These are phyloP conservation scores for Arabis hirsuta DNA, from an alignment of 345 rosid species.

Conservation along the genomic window DNA sequence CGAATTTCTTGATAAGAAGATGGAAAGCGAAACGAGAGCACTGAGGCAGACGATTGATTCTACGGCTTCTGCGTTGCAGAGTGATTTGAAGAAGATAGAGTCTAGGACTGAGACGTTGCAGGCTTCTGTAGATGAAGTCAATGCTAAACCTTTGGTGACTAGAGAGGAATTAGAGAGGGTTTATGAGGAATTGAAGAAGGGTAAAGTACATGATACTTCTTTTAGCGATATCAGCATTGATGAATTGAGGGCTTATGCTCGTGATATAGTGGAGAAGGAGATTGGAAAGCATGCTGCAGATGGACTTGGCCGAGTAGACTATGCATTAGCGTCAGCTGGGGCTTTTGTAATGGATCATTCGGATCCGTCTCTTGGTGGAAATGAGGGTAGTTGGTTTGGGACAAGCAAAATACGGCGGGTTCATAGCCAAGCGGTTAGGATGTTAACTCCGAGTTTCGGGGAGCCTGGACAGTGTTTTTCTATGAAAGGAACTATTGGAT, in stretches of 20 bases:
- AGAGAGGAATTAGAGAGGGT: slow-evolving; percentile 72
- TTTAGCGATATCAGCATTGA: slow-evolving; percentile 54
- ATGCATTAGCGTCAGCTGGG: slow-evolving; percentile 76
- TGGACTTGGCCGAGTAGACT: slow-evolving; percentile 87
- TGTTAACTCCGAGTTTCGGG: slow-evolving; percentile 91
- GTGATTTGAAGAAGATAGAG: slow-evolving; percentile 58
- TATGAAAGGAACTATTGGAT: slow-evolving; percentile 75
- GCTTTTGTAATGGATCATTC: slow-evolving; percentile 73
- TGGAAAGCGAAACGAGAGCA: slow-evolving; percentile 59
- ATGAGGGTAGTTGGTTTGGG: slow-evolving; percentile 54
- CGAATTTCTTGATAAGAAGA: slow-evolving; percentile 76
- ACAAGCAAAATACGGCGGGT: slow-evolving; percentile 42
- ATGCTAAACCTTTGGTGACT: slow-evolving; percentile 57
- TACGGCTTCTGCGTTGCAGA: slow-evolving; percentile 44
- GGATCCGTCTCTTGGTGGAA: slow-evolving; percentile 58
- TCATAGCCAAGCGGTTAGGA: slow-evolving; percentile 61
- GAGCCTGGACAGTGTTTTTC: slow-evolving; percentile 99
- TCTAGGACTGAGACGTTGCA: slow-evolving; percentile 45
- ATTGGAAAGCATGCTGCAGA: slow-evolving; percentile 91
- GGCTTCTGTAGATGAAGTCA: slow-evolving; percentile 61
- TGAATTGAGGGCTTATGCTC: slow-evolving; percentile 75
- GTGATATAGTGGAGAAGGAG: slow-evolving; percentile 76
- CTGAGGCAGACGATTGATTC: slow-evolving; percentile 58
- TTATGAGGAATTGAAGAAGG: slow-evolving; percentile 59
- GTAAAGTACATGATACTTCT: slow-evolving; percentile 40